phyloP scores from a whole-genome alignment of 2,329 filamentous ascomycete genomes.

The Leptoxyphium fumago region DNA sequence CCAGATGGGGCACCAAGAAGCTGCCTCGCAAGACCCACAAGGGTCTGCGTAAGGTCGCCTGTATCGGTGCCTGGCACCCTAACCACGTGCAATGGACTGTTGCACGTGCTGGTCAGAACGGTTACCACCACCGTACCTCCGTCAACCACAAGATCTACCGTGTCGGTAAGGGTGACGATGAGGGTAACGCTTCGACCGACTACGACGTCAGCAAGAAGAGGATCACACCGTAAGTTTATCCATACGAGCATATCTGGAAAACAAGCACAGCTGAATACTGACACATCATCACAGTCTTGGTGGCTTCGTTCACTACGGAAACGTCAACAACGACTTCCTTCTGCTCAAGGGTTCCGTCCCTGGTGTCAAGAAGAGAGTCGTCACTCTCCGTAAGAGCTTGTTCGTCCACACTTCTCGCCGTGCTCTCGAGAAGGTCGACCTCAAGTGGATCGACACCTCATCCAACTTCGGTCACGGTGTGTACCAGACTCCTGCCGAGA shows the following conservation, averaged over 20 bases:
- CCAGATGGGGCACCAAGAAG: slow-evolving; percentile 99
- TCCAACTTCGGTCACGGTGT: slow-evolving; percentile 99
- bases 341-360: slow-evolving; percentile 96
- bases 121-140: slow-evolving; percentile 99
- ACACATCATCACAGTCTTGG: slow-evolving; percentile 51
- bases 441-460: slow-evolving; percentile 99
- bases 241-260: too few relatives aligned
- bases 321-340: slow-evolving; percentile 98
- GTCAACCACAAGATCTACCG: slow-evolving; percentile 99
- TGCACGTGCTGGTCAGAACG: slow-evolving; percentile 97
- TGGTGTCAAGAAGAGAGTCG: slow-evolving; percentile 98
- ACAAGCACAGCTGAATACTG: too few relatives aligned
- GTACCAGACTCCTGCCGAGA: slow-evolving; percentile 97
- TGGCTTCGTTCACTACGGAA: slow-evolving; percentile 98
- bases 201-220: slow-evolving; percentile 97
- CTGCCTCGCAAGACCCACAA: slow-evolving; percentile 99
- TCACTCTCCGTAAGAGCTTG: slow-evolving; percentile 98
- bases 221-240: slow-evolving; percentile 84
- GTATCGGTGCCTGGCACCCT: slow-evolving; percentile 99
- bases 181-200: slow-evolving; percentile 86
- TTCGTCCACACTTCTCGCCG: slow-evolving; percentile 91
- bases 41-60: slow-evolving; percentile 99
- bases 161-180: slow-evolving; percentile 81
- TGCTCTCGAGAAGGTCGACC: slow-evolving; percentile 95
- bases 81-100: slow-evolving; percentile 99